A percentile compares a stretch with the other conserved stretches of the same genome.
phyloP scores from a whole-genome alignment of 1,284 basidiomycete species.

The Paramarasmius palmivorus region DNA sequence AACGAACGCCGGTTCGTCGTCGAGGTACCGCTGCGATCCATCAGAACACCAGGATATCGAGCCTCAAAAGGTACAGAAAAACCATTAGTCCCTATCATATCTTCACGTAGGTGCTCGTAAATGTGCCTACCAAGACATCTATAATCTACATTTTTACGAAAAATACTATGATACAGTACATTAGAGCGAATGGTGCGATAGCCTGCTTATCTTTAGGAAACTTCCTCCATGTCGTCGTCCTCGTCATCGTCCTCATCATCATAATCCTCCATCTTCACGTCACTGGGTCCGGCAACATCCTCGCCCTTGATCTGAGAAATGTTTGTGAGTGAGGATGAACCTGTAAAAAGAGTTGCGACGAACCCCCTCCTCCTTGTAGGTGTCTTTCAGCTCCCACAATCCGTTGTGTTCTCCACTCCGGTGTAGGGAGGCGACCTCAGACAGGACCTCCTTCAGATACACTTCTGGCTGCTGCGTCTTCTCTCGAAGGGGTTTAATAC shows the following conservation, averaged over 20 bases:
- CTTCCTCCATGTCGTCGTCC: constrained; percentile 49
- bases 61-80: too few species aligned
- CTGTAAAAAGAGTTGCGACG: constrained; percentile 23
- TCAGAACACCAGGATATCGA: too few species aligned
- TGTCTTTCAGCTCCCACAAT: constrained; percentile 68
- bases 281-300: constrained; percentile 47
- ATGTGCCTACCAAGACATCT: too few species aligned
- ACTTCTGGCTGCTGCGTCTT: constrained; percentile 89
- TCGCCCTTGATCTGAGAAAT: constrained; percentile 53
- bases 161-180: too few species aligned
- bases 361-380: constrained; percentile 62
- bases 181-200: too few species aligned
- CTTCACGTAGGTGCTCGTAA: too few species aligned
- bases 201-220: constrained; percentile 26
- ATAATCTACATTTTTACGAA: too few species aligned
- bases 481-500: constrained; percentile 77
- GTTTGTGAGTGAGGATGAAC: constrained; percentile 1
- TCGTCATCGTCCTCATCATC: constrained; percentile 41
- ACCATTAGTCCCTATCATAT: too few species aligned
- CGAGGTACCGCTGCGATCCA: too few species aligned
- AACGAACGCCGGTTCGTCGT: too few species aligned
- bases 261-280: constrained; percentile 39
- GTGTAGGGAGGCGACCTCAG: constrained; percentile 80
- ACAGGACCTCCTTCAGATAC: constrained; percentile 87
- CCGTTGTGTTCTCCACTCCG: constrained; percentile 78